Evolutionary conservation across 2,329 filamentous ascomycete species (phyloP).

Genomic region (Diaporthe sp.): DNA sequence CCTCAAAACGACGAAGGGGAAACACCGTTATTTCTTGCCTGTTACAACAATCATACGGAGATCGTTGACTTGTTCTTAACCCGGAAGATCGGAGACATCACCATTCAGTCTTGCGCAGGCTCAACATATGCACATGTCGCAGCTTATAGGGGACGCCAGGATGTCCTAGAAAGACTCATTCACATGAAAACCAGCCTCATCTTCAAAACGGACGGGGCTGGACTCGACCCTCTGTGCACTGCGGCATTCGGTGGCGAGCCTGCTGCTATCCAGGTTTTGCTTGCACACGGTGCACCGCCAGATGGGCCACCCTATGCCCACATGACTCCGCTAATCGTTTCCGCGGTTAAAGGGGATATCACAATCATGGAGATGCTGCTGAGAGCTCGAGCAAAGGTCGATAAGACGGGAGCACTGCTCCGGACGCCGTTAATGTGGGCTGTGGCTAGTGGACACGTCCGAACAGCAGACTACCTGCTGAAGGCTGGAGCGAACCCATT

Average conservation of each 20-base stretch:
- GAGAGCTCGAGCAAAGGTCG: neutral
- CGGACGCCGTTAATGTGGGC: neutral
- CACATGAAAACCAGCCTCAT: neutral
- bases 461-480: neutral
- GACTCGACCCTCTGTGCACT: neutral
- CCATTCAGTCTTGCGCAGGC: neutral
- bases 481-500: neutral
- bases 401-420: neutral
- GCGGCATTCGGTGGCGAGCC: neutral
- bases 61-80: neutral
- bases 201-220: no score
- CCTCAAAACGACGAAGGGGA: neutral
- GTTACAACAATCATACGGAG: neutral
- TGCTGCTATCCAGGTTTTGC: neutral
- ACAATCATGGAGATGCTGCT: neutral
- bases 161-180: neutral
- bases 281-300: neutral
- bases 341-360: neutral
- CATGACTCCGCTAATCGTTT: neutral
- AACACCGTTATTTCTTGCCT: neutral
- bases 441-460: neutral
- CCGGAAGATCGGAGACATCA: neutral
- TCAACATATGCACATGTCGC: neutral
- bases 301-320: neutral
- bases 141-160: neutral